Percentiles rank a stretch among this genome's conserved stretches.
phyloP scores from a whole-genome alignment of 2,329 filamentous ascomycete species.

The Aspergillus arachidicola region DNA sequence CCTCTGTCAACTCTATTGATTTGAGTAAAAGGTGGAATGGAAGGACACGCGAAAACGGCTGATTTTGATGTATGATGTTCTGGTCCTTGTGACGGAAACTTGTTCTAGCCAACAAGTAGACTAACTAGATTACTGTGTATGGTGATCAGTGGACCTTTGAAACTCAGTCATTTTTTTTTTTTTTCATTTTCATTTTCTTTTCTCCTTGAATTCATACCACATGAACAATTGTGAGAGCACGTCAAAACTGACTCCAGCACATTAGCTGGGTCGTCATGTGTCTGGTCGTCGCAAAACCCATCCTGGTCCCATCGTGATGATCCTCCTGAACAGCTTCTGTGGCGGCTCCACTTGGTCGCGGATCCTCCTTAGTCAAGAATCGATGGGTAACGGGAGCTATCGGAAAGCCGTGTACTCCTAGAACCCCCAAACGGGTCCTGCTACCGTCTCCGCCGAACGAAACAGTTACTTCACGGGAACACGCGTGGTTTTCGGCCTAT shows the following conservation, averaged over 20 bases:
- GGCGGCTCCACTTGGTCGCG: neutral
- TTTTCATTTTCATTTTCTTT: neutral
- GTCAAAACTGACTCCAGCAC: neutral
- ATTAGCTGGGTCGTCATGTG: neutral
- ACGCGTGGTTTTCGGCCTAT: conserved; percentile 4
- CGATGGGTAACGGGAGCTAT: conserved; percentile 7
- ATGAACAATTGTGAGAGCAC: neutral
- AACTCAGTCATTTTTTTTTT: neutral
- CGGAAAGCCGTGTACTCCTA: conserved; percentile 1
- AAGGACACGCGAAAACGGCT: neutral
- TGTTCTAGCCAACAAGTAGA: neutral
- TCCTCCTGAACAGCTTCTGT: conserved; percentile 5
- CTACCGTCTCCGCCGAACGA: neutral
- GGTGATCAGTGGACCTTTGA: neutral
- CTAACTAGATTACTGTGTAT: too few species aligned
- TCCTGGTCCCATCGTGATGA: neutral
- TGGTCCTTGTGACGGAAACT: neutral
- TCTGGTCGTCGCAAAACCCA: neutral
- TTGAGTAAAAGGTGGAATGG: neutral
- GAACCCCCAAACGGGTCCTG: neutral
- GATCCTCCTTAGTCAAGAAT: conserved; percentile 8
- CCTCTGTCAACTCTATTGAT: neutral
- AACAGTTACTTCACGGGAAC: neutral
- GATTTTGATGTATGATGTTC: neutral
- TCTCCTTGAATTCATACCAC: neutral